phyloP scores from a whole-genome alignment of 2,329 filamentous ascomycete genomes.

The Epicoccum sorghinum region DNA sequence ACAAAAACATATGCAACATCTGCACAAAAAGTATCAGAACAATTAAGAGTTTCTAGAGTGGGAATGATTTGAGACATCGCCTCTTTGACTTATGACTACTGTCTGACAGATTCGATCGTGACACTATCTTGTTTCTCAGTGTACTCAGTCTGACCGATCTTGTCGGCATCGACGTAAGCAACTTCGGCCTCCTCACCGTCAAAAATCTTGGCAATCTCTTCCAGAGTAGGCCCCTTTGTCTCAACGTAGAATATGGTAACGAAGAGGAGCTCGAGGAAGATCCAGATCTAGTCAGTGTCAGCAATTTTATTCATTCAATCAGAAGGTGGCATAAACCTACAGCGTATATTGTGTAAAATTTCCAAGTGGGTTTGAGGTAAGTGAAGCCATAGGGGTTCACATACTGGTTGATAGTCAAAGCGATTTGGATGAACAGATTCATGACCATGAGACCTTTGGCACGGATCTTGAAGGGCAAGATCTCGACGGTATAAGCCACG shows the following conservation, averaged over 20 bases:
- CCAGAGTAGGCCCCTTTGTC: conserved; percentile 66
- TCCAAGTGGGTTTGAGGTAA: conserved; percentile 63
- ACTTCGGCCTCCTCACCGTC: conserved; percentile 63
- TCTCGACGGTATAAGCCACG: conserved; percentile 59
- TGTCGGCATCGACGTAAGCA: conserved; percentile 24
- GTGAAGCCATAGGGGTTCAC: conserved; percentile 69
- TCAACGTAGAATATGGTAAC: conserved; percentile 7
- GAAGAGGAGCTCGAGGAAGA: conserved; percentile 66
- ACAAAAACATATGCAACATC: no score
- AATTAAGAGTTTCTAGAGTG: no score
- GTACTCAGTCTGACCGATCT: conserved; percentile 27
- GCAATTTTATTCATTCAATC: conserved; percentile 30
- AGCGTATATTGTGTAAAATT: conserved; percentile 69
- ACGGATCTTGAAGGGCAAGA: conserved; percentile 57
- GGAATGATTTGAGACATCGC: no score
- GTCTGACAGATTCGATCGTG: conserved; percentile 21
- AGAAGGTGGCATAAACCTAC: conserved; percentile 53
- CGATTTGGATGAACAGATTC: conserved; percentile 68
- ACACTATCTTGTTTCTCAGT: conserved; percentile 32
- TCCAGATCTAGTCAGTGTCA: conserved; percentile 65
- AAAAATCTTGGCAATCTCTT: conserved; percentile 71
- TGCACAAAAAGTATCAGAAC: no score
- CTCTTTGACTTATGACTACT: background rate
- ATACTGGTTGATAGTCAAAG: conserved; percentile 66
- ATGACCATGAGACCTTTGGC: conserved; percentile 60